Percentiles rank a stretch among this genome's conserved stretches.
Evolutionary conservation across 2,329 filamentous ascomycete genomes (phyloP).

Genomic region (Piedraia hortae): DNA sequence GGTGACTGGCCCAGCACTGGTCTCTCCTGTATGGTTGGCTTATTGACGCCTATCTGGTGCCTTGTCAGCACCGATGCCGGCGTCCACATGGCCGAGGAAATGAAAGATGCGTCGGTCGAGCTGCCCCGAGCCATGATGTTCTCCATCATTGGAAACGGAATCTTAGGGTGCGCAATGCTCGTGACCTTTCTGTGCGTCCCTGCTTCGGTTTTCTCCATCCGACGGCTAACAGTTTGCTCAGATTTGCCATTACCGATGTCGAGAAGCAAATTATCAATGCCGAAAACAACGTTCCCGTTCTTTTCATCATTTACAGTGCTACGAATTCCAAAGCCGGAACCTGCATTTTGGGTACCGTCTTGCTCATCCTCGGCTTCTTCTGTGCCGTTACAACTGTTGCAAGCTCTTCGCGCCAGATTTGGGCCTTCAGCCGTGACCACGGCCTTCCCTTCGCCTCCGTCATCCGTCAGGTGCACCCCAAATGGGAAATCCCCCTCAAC

Average conservation of each 20-base stretch:
- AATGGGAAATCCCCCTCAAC: conserved; percentile 9
- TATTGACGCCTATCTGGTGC: conserved; percentile 2
- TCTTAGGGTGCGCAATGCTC: conserved; percentile 4
- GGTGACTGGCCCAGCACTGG: conserved; percentile 1
- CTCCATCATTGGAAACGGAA: conserved; percentile 4
- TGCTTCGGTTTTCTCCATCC: too few relatives aligned
- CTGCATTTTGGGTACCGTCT: not conserved
- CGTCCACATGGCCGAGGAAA: conserved; percentile 11
- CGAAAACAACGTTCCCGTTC: not conserved
- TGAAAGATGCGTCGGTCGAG: conserved; percentile 6
- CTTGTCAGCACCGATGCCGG: conserved; percentile 1
- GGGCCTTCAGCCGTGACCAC: not conserved
- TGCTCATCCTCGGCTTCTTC: conserved; percentile 1
- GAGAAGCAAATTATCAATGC: not conserved
- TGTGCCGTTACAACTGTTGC: conserved; percentile 4
- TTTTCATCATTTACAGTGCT: not conserved
- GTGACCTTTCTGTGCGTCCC: conserved; percentile 8
- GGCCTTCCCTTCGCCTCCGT: conserved; percentile 8
- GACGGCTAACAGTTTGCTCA: too few relatives aligned
- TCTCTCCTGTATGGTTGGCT: conserved; percentile 1
- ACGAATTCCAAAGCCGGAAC: not conserved
- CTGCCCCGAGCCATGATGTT: conserved; percentile 8
- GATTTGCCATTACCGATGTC: not conserved
- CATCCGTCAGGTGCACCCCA: not conserved
- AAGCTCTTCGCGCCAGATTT: not conserved